Evolutionary conservation across 768 basidiomycete genomes (phyloP).

Genomic region (Sporobolomyces phaffii): DNA sequence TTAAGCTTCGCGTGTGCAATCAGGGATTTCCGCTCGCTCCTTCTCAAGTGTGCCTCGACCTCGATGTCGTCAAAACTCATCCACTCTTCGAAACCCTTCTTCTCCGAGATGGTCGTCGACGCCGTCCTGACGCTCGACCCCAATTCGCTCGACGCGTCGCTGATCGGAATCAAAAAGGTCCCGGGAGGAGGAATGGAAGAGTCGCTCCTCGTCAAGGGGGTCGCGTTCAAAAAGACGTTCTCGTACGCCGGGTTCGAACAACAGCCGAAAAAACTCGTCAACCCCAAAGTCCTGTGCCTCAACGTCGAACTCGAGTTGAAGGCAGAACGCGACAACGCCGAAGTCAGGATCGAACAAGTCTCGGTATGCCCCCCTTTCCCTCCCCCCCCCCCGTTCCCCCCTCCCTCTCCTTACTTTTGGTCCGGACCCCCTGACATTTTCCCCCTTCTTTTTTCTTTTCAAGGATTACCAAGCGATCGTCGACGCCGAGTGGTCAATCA

Average conservation of each 20-base stretch:
- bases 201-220: slow-evolving; percentile 78
- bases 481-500: slow-evolving; percentile 99
- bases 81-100: slow-evolving; percentile 97
- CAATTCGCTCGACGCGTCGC: slow-evolving; percentile 84
- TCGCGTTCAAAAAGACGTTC: slow-evolving; percentile 99
- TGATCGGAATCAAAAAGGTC: slow-evolving; percentile 74
- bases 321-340: slow-evolving; percentile 98
- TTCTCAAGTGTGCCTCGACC: slow-evolving; percentile 93
- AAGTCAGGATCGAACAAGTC: slow-evolving; percentile 92
- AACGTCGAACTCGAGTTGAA: slow-evolving; percentile 98
- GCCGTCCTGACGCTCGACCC: slow-evolving; percentile 89
- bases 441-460: neutral
- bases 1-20: neutral
- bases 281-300: slow-evolving; percentile 84
- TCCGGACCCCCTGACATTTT: neutral
- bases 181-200: slow-evolving; percentile 97
- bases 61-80: slow-evolving; percentile 99
- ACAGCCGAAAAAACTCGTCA: slow-evolving; percentile 83
- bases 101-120: slow-evolving; percentile 97
- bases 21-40: slow-evolving; percentile 86
- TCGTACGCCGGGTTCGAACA: slow-evolving; percentile 99
- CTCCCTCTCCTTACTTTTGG: neutral
- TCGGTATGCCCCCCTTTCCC: slow-evolving; percentile 48
- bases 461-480: slow-evolving; percentile 96
- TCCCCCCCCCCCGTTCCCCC: neutral